Evolutionary conservation across 208 protist genomes (phyloP).

Genomic region (Acanthamoeba healyi): DNA sequence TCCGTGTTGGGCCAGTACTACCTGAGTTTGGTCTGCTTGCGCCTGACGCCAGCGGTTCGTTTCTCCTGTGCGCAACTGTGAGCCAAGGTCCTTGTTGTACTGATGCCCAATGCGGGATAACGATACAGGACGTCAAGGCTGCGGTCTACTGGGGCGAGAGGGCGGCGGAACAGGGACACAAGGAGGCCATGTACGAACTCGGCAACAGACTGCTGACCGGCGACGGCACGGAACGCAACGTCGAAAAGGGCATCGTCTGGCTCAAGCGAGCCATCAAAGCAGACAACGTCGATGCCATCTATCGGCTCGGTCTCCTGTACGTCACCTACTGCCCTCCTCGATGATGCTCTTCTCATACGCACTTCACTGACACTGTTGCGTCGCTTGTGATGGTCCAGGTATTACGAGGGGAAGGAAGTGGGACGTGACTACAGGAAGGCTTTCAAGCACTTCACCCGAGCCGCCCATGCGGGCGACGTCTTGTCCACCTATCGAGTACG

Average conservation of each 20-base stretch:
- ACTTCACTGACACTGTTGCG: background rate
- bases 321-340: background rate
- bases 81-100: too few relatives aligned
- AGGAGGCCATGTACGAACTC: conserved; percentile 27
- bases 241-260: background rate
- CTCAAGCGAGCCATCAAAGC: background rate
- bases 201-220: background rate
- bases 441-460: background rate
- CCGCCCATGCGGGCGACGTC: background rate
- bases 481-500: background rate
- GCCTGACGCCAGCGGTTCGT: background rate
- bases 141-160: background rate
- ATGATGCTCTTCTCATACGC: background rate
- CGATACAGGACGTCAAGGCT: background rate
- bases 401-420: background rate
- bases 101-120: background rate
- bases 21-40: background rate
- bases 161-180: conserved; percentile 8
- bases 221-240: background rate
- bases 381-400: background rate
- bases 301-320: conserved; percentile 10
- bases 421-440: conserved; percentile 19
- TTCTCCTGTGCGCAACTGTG: background rate
- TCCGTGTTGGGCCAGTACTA: background rate
- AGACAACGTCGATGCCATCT: background rate